phyloP scores from a whole-genome alignment of 2,329 filamentous ascomycete species.

The Stemphylium beticola region DNA sequence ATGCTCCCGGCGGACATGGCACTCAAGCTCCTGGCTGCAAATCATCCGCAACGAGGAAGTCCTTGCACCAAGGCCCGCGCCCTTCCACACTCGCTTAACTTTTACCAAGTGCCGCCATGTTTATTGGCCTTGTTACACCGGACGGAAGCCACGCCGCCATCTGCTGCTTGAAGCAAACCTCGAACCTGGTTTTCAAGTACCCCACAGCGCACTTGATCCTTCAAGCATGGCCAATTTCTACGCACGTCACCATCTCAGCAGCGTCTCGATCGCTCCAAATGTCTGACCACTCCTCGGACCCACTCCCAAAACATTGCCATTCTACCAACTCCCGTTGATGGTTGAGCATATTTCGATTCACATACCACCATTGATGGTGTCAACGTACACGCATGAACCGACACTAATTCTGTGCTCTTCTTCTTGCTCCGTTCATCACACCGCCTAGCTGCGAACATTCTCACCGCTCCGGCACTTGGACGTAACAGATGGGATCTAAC shows the following conservation, averaged over 20 bases:
- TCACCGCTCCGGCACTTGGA: slow-evolving; percentile 10
- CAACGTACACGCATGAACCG: neutral
- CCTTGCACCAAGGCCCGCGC: slow-evolving; percentile 18
- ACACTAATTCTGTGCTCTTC: neutral
- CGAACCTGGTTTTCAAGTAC: slow-evolving; percentile 27
- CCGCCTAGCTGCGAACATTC: slow-evolving; percentile 10
- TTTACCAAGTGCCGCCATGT: slow-evolving; percentile 13
- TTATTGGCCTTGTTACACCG: slow-evolving; percentile 37
- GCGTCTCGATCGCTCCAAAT: neutral
- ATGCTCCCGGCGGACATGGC: slow-evolving; percentile 7
- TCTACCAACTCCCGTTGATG: neutral
- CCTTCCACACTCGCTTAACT: slow-evolving; percentile 14
- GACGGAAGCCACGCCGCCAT: slow-evolving; percentile 38
- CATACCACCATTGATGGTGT: neutral
- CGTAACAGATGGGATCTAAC: slow-evolving; percentile 13
- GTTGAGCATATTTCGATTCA: neutral
- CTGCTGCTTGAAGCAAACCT: slow-evolving; percentile 31
- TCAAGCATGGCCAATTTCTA: neutral
- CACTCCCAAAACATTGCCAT: neutral
- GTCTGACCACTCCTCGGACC: neutral
- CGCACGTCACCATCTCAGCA: neutral
- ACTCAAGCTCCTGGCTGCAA: slow-evolving; percentile 11
- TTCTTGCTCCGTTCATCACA: slow-evolving; percentile 1
- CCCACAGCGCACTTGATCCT: slow-evolving; percentile 17
- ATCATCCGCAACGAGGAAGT: slow-evolving; percentile 5